Conservation (phyloP, 1,284 basidiomycete genomes). For the Sparassis latifolia region DNA sequence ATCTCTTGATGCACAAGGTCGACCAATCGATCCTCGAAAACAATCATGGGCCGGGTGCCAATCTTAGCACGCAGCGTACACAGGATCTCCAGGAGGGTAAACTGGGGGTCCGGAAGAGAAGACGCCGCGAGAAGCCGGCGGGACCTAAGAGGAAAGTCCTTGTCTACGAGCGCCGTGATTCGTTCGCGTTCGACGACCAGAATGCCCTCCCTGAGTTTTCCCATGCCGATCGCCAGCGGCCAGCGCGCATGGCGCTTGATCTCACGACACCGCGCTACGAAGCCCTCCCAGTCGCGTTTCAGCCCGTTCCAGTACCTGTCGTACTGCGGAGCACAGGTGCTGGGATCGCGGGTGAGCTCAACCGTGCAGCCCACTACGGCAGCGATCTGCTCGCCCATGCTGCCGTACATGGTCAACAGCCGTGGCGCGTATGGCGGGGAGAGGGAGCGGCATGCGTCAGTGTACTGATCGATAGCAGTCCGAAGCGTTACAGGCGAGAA, state of each 20-base stretch:
- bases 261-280: slow-evolving; percentile 83
- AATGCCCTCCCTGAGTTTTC: slow-evolving; percentile 41
- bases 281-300: slow-evolving; percentile 90
- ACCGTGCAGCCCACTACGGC: slow-evolving; percentile 86
- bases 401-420: slow-evolving; percentile 54
- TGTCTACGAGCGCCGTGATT: slow-evolving; percentile 51
- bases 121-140: slow-evolving; percentile 38
- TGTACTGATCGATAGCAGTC: slow-evolving; percentile 79
- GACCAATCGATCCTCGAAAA: slow-evolving; percentile 50
- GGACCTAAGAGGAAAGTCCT: slow-evolving; percentile 62
- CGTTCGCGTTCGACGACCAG: slow-evolving; percentile 77
- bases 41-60: slow-evolving; percentile 46
- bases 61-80: slow-evolving; percentile 55
- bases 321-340: slow-evolving; percentile 75
- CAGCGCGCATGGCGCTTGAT: slow-evolving; percentile 80
- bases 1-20: slow-evolving; percentile 69
- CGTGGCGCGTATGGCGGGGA: slow-evolving; percentile 52
- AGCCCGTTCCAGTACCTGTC: slow-evolving; percentile 77
- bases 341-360: slow-evolving; percentile 61
- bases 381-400: slow-evolving; percentile 70
- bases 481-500: slow-evolving; percentile 80
- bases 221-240: slow-evolving; percentile 65
- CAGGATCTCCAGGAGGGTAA: slow-evolving; percentile 48
- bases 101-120: slow-evolving; percentile 37
- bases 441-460: slow-evolving; percentile 59